phyloP scores from a whole-genome alignment of 108 stramenopile genomes.

The Pseudonitzschia delicatissima region DNA sequence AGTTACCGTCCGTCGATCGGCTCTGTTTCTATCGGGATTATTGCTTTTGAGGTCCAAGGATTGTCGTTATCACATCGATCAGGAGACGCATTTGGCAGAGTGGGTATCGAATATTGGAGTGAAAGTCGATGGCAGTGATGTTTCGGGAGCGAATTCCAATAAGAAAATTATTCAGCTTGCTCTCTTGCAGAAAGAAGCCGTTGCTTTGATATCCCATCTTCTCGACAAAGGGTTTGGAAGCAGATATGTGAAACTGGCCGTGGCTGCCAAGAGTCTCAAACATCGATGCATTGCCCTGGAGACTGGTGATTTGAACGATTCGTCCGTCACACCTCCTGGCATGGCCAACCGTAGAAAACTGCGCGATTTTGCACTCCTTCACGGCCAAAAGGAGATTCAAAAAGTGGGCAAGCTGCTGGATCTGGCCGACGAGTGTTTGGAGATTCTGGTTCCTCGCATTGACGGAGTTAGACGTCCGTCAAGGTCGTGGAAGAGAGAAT shows the following conservation, averaged over 20 bases:
- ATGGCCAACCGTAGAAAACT: constrained; percentile 22
- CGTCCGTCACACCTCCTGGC: neutral
- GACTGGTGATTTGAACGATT: neutral
- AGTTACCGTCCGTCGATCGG: constrained; percentile 35
- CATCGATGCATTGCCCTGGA: constrained; percentile 13
- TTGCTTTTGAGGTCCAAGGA: constrained; percentile 36
- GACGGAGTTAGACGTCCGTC: neutral
- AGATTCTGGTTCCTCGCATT: constrained; percentile 46
- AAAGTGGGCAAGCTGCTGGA: constrained; percentile 26
- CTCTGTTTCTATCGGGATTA: constrained; percentile 30
- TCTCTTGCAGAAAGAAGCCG: constrained; percentile 35
- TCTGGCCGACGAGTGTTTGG: constrained; percentile 24
- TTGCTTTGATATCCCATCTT: constrained; percentile 14
- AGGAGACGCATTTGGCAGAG: constrained; percentile 16
- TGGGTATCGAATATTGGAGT: constrained; percentile 5
- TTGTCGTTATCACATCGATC: constrained; percentile 28
- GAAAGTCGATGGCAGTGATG: neutral
- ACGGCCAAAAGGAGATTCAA: constrained; percentile 25
- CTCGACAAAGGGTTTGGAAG: constrained; percentile 19
- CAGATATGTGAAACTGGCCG: constrained; percentile 31
- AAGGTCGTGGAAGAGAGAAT: neutral
- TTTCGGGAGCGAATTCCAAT: neutral
- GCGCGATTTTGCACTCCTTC: constrained; percentile 39
- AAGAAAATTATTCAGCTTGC: neutral
- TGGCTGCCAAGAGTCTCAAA: constrained; percentile 24